These are phyloP conservation scores for Penicillium sp. DNA, from an alignment of 2,329 filamentous ascomycete species.

Conservation along the genomic window DNA sequence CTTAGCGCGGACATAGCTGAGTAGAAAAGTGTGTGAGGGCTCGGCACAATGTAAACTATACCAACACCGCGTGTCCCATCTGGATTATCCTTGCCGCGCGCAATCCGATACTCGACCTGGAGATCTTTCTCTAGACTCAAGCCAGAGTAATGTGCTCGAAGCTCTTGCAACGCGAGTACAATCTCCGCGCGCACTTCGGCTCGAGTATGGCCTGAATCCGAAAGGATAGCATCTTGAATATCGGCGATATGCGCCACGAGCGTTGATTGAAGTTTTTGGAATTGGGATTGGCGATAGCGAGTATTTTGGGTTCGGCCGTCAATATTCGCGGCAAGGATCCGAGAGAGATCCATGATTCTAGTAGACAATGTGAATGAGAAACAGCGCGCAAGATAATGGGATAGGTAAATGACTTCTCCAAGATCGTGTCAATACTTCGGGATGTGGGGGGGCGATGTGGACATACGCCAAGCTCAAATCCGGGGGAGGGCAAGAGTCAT, in stretches of 20 bases:
- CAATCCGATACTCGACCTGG: conserved; percentile 26
- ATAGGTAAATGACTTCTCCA: neutral
- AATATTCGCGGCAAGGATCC: conserved; percentile 35
- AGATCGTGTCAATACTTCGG: conserved; percentile 12
- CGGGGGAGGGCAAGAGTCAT: neutral
- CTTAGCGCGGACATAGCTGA: conserved; percentile 47
- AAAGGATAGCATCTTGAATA: conserved; percentile 34
- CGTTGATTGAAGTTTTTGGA: conserved; percentile 37
- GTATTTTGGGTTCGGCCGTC: conserved; percentile 44
- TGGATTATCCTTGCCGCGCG: conserved; percentile 21
- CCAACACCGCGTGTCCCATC: conserved; percentile 19
- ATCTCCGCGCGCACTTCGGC: conserved; percentile 37
- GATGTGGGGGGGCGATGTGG: conserved; percentile 28
- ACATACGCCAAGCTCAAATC: conserved; percentile 1
- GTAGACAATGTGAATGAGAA: neutral
- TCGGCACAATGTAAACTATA: conserved; percentile 51
- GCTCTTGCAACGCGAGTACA: conserved; percentile 27
- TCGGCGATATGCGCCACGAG: conserved; percentile 30
- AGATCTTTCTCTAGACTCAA: conserved; percentile 20
- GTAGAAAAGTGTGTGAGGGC: conserved; percentile 52
- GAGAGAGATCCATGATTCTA: conserved; percentile 23
- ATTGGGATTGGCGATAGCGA: conserved; percentile 42
- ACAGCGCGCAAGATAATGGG: neutral
- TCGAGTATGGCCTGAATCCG: conserved; percentile 30
- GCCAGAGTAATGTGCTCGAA: conserved; percentile 27